A percentile compares a stretch with the other conserved stretches of the same genome.
phyloP scores from a whole-genome alignment of 1,284 basidiomycete species.

The Ceratobasidium sp. region DNA sequence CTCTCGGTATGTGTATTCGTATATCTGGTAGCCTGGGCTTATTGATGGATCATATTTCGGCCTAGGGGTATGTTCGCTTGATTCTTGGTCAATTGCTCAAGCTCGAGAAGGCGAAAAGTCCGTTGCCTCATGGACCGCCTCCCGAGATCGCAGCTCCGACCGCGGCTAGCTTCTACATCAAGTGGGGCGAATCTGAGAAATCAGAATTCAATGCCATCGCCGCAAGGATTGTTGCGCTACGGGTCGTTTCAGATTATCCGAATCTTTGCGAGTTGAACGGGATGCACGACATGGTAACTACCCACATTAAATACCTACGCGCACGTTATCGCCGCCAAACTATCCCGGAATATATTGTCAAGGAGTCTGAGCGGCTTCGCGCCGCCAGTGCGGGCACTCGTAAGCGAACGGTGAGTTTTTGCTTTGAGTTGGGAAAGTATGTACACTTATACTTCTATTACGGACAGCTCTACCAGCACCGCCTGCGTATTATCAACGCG shows the following conservation, averaged over 20 bases:
- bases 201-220: constrained; percentile 4
- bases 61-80: neutral
- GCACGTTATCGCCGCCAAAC: neutral
- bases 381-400: neutral
- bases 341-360: neutral
- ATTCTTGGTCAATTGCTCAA: neutral
- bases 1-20: neutral
- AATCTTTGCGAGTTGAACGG: neutral
- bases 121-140: constrained; percentile 1
- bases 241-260: neutral
- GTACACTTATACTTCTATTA: no score
- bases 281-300: neutral
- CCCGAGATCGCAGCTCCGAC: constrained; percentile 14
- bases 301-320: constrained; percentile 1
- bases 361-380: neutral
- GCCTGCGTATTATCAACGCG: constrained; percentile 3
- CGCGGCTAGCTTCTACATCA: neutral
- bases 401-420: constrained; percentile 2
- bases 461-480: neutral
- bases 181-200: constrained; percentile 14
- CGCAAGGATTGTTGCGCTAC: constrained; percentile 1
- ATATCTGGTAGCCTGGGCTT: no score
- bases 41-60: neutral
- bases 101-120: neutral
- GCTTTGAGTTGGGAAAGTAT: no score